These are phyloP conservation scores for Fusarium algeriense DNA, from an alignment of 2,329 filamentous ascomycete genomes.

Conservation along the genomic window DNA sequence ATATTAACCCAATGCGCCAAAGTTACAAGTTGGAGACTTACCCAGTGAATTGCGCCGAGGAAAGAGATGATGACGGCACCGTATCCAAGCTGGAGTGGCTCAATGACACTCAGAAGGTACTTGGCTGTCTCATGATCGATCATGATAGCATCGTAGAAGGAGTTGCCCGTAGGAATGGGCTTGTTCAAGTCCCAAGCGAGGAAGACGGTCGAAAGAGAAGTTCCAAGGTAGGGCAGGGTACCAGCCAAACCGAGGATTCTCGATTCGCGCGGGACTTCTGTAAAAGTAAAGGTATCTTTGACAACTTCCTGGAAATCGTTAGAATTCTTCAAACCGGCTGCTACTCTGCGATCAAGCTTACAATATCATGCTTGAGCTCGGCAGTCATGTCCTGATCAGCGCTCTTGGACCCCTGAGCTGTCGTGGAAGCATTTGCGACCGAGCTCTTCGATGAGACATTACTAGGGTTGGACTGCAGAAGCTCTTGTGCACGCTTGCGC, in stretches of 20 bases:
- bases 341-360: conserved; percentile 54
- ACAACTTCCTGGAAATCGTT: conserved; percentile 65
- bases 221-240: conserved; percentile 86
- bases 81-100: conserved; percentile 91
- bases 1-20: not conserved
- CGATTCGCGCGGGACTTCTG: conserved; percentile 74
- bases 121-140: conserved; percentile 78
- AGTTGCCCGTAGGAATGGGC: conserved; percentile 68
- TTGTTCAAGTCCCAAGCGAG: conserved; percentile 87
- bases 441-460: conserved; percentile 70
- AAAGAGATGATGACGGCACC: conserved; percentile 95
- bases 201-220: conserved; percentile 84
- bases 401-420: conserved; percentile 7
- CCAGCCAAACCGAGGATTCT: conserved; percentile 79
- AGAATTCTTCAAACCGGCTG: not conserved
- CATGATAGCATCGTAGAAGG: conserved; percentile 65
- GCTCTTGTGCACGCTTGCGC: conserved; percentile 64
- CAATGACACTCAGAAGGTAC: conserved; percentile 78
- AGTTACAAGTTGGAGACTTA: conserved; percentile 37
- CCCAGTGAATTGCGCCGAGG: conserved; percentile 93
- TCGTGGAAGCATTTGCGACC: conserved; percentile 63
- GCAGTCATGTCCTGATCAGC: conserved; percentile 48
- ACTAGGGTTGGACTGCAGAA: conserved; percentile 70
- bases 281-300: conserved; percentile 76
- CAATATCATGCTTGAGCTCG: conserved; percentile 64